These are phyloP conservation scores for Mikania micrantha DNA, from an alignment of 129 eudicot genomes.

Conservation along the genomic window DNA sequence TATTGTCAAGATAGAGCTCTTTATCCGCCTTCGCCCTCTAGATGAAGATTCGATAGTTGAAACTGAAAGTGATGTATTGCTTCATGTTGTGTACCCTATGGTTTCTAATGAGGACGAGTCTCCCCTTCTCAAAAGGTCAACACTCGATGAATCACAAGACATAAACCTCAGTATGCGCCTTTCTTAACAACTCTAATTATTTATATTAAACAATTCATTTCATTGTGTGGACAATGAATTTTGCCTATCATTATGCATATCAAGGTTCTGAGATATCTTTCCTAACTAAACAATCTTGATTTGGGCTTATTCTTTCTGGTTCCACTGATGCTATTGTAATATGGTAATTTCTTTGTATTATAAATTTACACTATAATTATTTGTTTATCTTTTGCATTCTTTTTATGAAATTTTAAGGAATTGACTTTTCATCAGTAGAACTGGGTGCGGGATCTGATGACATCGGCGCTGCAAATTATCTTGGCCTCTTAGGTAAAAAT, in stretches of 20 bases:
- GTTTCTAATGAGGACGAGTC: too few species aligned
- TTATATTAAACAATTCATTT: not conserved
- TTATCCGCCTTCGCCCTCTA: slow-evolving; percentile 68
- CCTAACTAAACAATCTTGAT: slow-evolving; percentile 66
- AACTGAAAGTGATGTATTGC: slow-evolving; percentile 28
- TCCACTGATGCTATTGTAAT: slow-evolving; percentile 96
- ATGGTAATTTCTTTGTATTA: slow-evolving; percentile 48
- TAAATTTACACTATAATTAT: slow-evolving; percentile 1
- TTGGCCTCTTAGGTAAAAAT: too few species aligned
- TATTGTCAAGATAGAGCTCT: slow-evolving; percentile 78
- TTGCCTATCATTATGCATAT: slow-evolving; percentile 32
- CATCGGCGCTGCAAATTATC: slow-evolving; percentile 90
- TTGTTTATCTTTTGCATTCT: not conserved
- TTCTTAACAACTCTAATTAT: not conserved
- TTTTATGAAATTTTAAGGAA: slow-evolving; percentile 10
- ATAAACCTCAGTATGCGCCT: slow-evolving; percentile 45
- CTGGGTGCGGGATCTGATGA: slow-evolving; percentile 85
- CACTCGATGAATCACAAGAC: slow-evolving; percentile 29
- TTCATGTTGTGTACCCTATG: slow-evolving; percentile 31
- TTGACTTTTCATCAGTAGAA: slow-evolving; percentile 47
- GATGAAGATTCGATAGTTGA: slow-evolving; percentile 38
- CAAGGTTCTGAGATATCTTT: slow-evolving; percentile 49
- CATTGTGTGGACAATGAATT: slow-evolving; percentile 9
- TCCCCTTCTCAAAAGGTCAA: too few species aligned
- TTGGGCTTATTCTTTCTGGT: slow-evolving; percentile 93